Evolutionary conservation across 805 yeast species (phyloP).

Genomic region (Clavispora fructus): DNA sequence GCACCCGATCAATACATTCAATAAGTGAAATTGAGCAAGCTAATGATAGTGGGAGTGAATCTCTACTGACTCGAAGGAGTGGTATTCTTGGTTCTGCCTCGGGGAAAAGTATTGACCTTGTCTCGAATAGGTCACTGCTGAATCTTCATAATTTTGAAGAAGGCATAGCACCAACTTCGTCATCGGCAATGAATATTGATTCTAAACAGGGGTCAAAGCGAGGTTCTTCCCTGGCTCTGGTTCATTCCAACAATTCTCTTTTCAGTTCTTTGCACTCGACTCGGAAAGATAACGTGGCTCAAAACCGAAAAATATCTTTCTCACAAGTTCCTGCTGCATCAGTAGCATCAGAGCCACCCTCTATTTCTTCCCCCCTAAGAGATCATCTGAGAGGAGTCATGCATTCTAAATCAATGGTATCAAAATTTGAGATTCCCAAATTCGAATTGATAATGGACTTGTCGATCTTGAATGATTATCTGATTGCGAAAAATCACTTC

Average conservation of each 20-base stretch:
- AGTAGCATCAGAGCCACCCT: neutral
- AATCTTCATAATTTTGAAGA: neutral
- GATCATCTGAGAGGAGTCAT: neutral
- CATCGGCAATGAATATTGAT: neutral
- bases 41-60: neutral
- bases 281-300: neutral
- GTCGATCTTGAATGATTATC: constrained; percentile 21
- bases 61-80: neutral
- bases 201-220: neutral
- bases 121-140: neutral
- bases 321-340: constrained; percentile 2
- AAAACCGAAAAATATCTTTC: neutral
- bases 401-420: neutral
- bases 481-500: constrained; percentile 17
- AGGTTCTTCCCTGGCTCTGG: neutral
- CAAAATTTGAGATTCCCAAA: constrained; percentile 7
- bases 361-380: neutral
- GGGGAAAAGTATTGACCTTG: neutral
- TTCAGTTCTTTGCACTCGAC: neutral
- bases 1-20: neutral
- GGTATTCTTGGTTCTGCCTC: neutral
- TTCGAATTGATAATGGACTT: constrained; percentile 20
- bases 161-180: neutral
- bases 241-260: neutral
- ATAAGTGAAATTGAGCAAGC: neutral